Conservation (phyloP, 129 eudicot genomes). For the Calendula officinalis region DNA sequence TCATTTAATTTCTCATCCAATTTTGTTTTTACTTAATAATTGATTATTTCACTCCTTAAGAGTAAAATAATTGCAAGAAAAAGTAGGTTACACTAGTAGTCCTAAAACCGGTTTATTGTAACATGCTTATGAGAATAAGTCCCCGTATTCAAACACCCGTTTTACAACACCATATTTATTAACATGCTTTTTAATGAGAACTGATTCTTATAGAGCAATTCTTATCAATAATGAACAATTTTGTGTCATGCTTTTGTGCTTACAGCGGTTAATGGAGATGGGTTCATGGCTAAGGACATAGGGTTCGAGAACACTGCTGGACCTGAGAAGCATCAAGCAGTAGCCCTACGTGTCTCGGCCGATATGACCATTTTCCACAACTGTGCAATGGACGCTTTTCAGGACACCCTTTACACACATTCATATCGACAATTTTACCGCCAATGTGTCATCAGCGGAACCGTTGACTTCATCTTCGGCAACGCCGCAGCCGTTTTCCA, state of each 20-base stretch:
- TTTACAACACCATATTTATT: too few species aligned
- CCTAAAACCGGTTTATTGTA: too few species aligned
- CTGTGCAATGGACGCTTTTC: constrained; percentile 30
- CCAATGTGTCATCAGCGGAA: constrained; percentile 49
- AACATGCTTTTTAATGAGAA: too few species aligned
- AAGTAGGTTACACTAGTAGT: too few species aligned
- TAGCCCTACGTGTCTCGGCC: constrained; percentile 50
- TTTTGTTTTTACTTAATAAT: too few species aligned
- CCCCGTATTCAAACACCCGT: too few species aligned
- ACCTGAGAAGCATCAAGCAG: constrained; percentile 58
- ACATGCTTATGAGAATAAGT: too few species aligned
- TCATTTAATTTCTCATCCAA: too few species aligned
- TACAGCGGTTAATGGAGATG: constrained; percentile 60
- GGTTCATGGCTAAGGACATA: constrained; percentile 61
- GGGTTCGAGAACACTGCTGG: constrained; percentile 69
- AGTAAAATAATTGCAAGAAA: too few species aligned
- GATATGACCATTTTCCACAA: constrained; percentile 45
- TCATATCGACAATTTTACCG: constrained; percentile 49
- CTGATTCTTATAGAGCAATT: too few species aligned
- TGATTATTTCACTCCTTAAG: too few species aligned
- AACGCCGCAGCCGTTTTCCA: constrained; percentile 57
- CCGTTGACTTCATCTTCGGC: constrained; percentile 58
- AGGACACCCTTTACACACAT: constrained; percentile 38
- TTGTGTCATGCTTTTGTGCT: not conserved
- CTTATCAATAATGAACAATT: too few species aligned